These are phyloP conservation scores for Suhomyces pyralidae DNA, from an alignment of 805 yeast genomes.

Conservation along the genomic window DNA sequence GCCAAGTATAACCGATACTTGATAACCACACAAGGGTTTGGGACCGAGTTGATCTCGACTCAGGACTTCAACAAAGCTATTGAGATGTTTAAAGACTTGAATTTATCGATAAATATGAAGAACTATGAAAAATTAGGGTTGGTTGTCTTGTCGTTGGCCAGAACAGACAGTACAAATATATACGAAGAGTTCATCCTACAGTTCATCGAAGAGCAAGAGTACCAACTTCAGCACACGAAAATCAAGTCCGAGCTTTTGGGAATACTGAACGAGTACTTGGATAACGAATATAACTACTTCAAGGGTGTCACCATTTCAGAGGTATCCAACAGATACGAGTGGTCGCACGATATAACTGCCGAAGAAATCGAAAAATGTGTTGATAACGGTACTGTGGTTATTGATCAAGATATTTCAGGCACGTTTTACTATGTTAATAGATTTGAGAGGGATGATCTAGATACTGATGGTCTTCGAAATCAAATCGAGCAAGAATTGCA, in stretches of 20 bases:
- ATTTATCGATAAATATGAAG: slow-evolving; percentile 51
- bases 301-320: slow-evolving; percentile 38
- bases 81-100: slow-evolving; percentile 50
- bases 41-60: slow-evolving; percentile 67
- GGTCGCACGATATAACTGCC: slow-evolving; percentile 63
- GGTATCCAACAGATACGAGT: slow-evolving; percentile 49
- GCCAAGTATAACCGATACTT: slow-evolving; percentile 40
- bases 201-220: slow-evolving; percentile 22
- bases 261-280: slow-evolving; percentile 15
- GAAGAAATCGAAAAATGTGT: slow-evolving; percentile 64
- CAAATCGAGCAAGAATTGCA: slow-evolving; percentile 9
- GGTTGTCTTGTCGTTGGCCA: slow-evolving; percentile 26
- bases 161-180: slow-evolving; percentile 20
- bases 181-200: slow-evolving; percentile 26
- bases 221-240: slow-evolving; percentile 22
- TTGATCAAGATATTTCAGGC: slow-evolving; percentile 70
- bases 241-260: slow-evolving; percentile 21
- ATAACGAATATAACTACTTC: slow-evolving; percentile 18
- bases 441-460: slow-evolving; percentile 12
- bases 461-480: slow-evolving; percentile 5
- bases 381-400: slow-evolving; percentile 52
- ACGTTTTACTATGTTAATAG: slow-evolving; percentile 58
- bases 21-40: slow-evolving; percentile 40
- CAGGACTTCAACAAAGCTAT: slow-evolving; percentile 63
- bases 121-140: slow-evolving; percentile 33